A percentile compares a stretch with the other conserved stretches of the same genome.
Conservation (phyloP, 192 early-diverging fungal species). For the Haplosporangium gracile region DNA sequence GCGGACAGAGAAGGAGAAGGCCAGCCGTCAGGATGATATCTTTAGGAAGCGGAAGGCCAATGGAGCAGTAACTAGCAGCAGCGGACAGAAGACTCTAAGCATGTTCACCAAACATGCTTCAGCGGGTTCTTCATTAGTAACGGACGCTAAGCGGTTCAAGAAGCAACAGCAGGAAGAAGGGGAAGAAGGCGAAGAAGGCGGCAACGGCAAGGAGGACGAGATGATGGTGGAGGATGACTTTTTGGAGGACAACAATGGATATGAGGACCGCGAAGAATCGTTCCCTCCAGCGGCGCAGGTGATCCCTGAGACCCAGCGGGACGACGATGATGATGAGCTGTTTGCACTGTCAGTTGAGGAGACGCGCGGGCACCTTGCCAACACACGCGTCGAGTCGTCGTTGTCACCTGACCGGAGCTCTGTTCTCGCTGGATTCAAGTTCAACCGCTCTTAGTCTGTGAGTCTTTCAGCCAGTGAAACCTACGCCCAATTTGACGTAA, state of each 20-base stretch:
- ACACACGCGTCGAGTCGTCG: constrained; percentile 36
- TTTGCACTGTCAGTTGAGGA: constrained; percentile 41
- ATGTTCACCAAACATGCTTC: constrained; percentile 25
- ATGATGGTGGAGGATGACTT: constrained; percentile 53
- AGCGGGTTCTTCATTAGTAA: not conserved
- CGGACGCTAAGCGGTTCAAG: constrained; percentile 40
- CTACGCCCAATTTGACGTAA: not conserved
- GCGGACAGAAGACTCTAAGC: constrained; percentile 37
- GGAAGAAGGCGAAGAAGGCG: constrained; percentile 1
- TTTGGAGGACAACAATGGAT: constrained; percentile 26
- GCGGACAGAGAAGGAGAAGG: constrained; percentile 29
- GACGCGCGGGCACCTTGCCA: constrained; percentile 35
- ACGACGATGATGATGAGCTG: not conserved
- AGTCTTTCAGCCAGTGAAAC: not conserved
- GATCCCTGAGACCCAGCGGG: constrained; percentile 36
- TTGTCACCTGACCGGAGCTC: constrained; percentile 16
- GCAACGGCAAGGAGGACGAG: constrained; percentile 4
- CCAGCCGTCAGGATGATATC: constrained; percentile 24
- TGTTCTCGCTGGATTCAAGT: constrained; percentile 50
- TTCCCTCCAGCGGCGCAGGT: constrained; percentile 11
- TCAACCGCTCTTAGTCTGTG: constrained; percentile 5
- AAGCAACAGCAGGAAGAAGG: constrained; percentile 8
- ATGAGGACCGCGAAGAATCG: constrained; percentile 12
- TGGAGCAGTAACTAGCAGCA: not conserved
- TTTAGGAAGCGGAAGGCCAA: constrained; percentile 48